Conservation (phyloP, 768 basidiomycete genomes). For the Inosperma sp. region DNA sequence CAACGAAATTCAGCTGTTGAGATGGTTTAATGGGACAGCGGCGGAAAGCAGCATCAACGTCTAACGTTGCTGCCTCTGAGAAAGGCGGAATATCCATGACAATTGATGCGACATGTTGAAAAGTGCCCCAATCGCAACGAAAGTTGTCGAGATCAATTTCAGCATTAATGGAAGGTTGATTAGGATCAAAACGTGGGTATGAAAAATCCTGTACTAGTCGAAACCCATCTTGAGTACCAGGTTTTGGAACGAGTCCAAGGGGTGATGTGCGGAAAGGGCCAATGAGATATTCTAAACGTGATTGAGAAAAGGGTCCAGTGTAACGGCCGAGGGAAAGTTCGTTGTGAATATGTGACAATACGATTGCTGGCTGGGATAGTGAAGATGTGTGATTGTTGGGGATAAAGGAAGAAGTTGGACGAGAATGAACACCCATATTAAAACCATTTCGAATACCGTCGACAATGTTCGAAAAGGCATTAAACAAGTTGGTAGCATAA, state of each 20-base stretch:
- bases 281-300: constrained; percentile 28
- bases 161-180: constrained; percentile 27
- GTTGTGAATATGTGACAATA: constrained; percentile 29
- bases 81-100: constrained; percentile 26
- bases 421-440: constrained; percentile 27
- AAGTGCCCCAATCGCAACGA: constrained; percentile 22
- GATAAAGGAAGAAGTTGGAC: constrained; percentile 18
- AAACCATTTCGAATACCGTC: constrained; percentile 34
- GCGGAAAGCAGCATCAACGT: constrained; percentile 35
- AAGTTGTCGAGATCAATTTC: constrained; percentile 28
- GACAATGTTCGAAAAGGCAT: constrained; percentile 27
- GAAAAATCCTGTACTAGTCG: constrained; percentile 33
- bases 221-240: constrained; percentile 18
- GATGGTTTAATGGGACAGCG: constrained; percentile 29
- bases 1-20: constrained; percentile 21
- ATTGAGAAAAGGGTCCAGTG: constrained; percentile 26
- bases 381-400: constrained; percentile 35
- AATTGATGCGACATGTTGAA: constrained; percentile 8
- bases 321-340: constrained; percentile 31
- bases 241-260: constrained; percentile 36
- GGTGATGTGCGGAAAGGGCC: constrained; percentile 41
- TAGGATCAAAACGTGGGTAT: constrained; percentile 21
- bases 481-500: constrained; percentile 16
- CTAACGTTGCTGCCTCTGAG: constrained; percentile 33
- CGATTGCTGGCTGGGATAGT: constrained; percentile 24